Percentiles rank a stretch among this genome's conserved stretches.
Evolutionary conservation across 2,329 filamentous ascomycete genomes (phyloP).

Genomic region (Clarireedia sp.): DNA sequence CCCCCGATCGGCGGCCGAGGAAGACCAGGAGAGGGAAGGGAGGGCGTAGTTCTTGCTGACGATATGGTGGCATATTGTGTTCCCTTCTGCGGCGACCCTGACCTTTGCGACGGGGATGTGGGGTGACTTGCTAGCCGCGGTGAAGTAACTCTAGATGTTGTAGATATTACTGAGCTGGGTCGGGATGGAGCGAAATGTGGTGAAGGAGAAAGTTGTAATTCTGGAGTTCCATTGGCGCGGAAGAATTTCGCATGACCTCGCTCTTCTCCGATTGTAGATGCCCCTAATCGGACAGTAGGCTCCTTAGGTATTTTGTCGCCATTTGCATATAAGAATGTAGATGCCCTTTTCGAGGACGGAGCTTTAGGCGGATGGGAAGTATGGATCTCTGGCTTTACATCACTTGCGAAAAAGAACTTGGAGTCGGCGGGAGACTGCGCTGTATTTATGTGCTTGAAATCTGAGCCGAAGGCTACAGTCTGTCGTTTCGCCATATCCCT

Average conservation of each 20-base stretch:
- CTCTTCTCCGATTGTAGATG: slow-evolving; percentile 27
- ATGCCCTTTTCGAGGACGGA: slow-evolving; percentile 22
- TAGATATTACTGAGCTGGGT: slow-evolving; percentile 41
- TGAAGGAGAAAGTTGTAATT: slow-evolving; percentile 35
- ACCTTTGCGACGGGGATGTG: slow-evolving; percentile 3
- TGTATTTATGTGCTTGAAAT: slow-evolving; percentile 27
- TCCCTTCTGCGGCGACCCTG: slow-evolving; percentile 43
- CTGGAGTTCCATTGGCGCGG: slow-evolving; percentile 60
- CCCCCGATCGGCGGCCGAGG: slow-evolving; percentile 17
- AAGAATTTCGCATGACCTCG: slow-evolving; percentile 55
- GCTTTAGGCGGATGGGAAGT: slow-evolving; percentile 21
- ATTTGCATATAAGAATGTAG: slow-evolving; percentile 45
- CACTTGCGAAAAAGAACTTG: slow-evolving; percentile 91
- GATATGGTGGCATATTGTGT: slow-evolving; percentile 23
- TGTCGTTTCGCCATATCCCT: slow-evolving; percentile 23
- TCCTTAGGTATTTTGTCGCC: slow-evolving; percentile 35
- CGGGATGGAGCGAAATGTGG: slow-evolving; percentile 32
- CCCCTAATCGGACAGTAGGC: slow-evolving; percentile 14
- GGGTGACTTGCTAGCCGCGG: slow-evolving; percentile 32
- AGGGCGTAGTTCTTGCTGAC: slow-evolving; percentile 17
- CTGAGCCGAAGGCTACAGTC: slow-evolving; percentile 36
- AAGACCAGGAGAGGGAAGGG: slow-evolving; percentile 19
- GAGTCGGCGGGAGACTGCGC: slow-evolving; percentile 34
- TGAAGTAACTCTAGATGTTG: slow-evolving; percentile 35
- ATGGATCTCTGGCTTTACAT: slow-evolving; percentile 43